Conservation (phyloP, 257 asterid species). For the Coffea canephora region DNA sequence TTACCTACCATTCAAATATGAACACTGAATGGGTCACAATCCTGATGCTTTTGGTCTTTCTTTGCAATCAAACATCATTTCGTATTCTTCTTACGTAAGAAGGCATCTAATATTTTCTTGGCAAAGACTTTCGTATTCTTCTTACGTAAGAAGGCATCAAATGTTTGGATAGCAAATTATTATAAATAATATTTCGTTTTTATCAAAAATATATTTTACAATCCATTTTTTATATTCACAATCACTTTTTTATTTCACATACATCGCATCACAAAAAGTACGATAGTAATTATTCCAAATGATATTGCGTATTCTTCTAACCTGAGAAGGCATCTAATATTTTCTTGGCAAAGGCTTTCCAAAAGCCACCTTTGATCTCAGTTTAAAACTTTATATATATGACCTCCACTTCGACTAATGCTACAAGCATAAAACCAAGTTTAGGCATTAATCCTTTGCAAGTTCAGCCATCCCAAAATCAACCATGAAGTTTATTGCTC, state of each 20-base stretch:
- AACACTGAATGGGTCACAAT: background rate
- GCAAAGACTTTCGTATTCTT: background rate
- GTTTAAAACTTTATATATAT: background rate
- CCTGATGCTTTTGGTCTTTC: background rate
- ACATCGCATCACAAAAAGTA: no score
- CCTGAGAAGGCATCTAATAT: background rate
- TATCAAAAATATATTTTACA: no score
- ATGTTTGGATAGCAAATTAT: background rate
- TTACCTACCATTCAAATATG: background rate
- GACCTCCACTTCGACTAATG: background rate
- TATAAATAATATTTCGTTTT: no score
- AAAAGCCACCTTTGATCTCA: background rate
- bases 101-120: background rate
- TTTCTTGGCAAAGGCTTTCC: background rate
- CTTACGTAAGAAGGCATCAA: background rate
- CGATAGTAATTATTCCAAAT: background rate
- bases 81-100: background rate
- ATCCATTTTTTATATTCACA: no score
- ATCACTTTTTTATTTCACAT: no score
- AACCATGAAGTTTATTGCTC: background rate
- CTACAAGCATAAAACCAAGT: no score
- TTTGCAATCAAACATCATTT: background rate
- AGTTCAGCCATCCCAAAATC: background rate
- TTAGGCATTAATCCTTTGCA: background rate
- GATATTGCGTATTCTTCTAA: background rate